Conservation (phyloP, 805 yeast genomes). For the Wickerhamiella kurtzmanii region DNA sequence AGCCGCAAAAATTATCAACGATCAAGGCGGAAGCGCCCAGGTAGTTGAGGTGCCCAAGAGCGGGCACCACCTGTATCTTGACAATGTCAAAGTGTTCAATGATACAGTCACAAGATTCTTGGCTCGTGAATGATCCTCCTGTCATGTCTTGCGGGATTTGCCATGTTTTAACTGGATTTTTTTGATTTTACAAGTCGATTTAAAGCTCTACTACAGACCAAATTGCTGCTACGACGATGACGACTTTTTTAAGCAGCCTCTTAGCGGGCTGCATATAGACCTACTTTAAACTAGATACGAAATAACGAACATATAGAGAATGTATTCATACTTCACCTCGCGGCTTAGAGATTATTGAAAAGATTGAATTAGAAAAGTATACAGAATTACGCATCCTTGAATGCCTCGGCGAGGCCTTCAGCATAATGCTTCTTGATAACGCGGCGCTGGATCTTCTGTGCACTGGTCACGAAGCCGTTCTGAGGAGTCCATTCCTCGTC, state of each 20-base stretch:
- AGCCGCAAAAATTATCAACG: conserved; percentile 23
- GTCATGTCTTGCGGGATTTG: too few relatives aligned
- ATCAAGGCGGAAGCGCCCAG: conserved; percentile 19
- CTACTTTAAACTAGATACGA: neutral
- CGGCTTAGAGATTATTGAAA: too few relatives aligned
- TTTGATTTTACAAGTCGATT: too few relatives aligned
- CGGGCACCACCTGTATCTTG: conserved; percentile 69
- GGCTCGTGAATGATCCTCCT: neutral
- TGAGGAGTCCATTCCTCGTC: conserved; percentile 98
- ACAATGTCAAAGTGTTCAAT: conserved; percentile 44
- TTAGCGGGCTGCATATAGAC: neutral
- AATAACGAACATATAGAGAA: too few relatives aligned
- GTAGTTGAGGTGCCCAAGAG: conserved; percentile 33
- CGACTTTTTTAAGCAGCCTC: too few relatives aligned
- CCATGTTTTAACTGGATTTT: too few relatives aligned
- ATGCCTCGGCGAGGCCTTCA: conserved; percentile 54
- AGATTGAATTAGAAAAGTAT: neutral
- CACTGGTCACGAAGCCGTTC: conserved; percentile 84
- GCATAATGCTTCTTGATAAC: conserved; percentile 63
- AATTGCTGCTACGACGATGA: too few relatives aligned
- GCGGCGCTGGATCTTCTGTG: conserved; percentile 91
- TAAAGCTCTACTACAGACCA: too few relatives aligned
- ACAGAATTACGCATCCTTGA: conserved; percentile 23
- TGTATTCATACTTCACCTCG: too few relatives aligned
- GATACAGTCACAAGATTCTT: conserved; percentile 18